Base-by-base conservation (phyloP, 1,284 basidiomycete genomes). In the Somion occarium region DNA sequence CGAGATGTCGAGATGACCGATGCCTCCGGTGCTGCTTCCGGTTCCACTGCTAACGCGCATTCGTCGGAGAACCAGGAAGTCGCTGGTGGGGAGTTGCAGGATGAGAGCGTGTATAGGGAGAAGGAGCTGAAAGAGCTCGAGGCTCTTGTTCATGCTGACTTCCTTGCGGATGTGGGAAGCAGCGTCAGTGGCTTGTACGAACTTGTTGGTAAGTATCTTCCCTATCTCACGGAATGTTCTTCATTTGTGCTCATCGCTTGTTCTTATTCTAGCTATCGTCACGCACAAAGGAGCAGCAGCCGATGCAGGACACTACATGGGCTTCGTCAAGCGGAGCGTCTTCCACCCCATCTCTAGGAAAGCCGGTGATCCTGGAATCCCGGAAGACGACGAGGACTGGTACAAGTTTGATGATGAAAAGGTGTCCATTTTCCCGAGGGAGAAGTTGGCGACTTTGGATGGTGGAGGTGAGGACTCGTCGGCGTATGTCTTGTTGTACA, bases 271-370 rank as follows among this genome's bases (percentile, higher is more conserved):
- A 91, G 92, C 87, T 1, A 91, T 99, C 63, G 86, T 99, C 13
- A 97, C 94, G 23, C 96, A 98, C 78, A 99, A 99, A 67, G 97
- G 97, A 15, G 85, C 93, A 0, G 89, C 88, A 0, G 94, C 96
- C 0, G 94, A 98, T 64, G 85, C 91, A 0, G 95, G 93, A 1
- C 94, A 97, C 69, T 97, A 96, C 66, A 93, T 96, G 37, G 90
- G 84, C 0, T 97, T 90, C 73, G 91, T 87, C 44, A 90, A 88
- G 74, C 88, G 85, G 73, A 79, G 74, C 55, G 80, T 79, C 11
- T 80, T 88, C 69, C 76, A 81, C 51, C 52, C 54, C 19, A 46
- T 53, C 43, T 53, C 58, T 25, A 53, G 5, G 38, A 46, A 3
- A 38, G 38, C 27, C 51, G 20, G 52, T 51, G 38, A 46, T 52